Base-by-base conservation (phyloP, 495 filamentous ascomycete genomes). In the Emericellopsis terricola region DNA sequence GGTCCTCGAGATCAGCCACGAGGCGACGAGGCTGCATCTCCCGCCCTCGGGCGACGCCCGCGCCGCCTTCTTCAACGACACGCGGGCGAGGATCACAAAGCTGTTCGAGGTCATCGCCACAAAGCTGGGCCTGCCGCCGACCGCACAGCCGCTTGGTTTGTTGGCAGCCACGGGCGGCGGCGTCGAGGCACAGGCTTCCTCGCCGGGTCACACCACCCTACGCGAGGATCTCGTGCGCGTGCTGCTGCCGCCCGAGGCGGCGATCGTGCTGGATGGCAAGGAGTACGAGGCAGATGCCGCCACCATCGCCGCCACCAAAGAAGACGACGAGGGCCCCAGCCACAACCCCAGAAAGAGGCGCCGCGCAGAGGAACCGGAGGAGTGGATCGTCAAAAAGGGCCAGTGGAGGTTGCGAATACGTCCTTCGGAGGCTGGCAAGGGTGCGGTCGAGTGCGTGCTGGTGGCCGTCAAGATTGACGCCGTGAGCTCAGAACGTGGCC, bases 361-460 rank as follows among this genome's bases (percentile, higher is more conserved):
- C 50, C 68, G 44, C 45, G 35, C 56, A 19, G 59, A 60, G 27
- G 45, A 44, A 23, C 13, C 13, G 15, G 38, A 2, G 28, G 67
- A 71, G 28, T 93, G 80, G 81, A 57, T 85, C 18, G 64, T 94
- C 9, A 70, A 63, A 30, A 76, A 60, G 13, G 84, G 78, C 1
- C 85, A 87, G 55, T 96, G 84, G 82, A 57, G 83, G 33, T 41
- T 94, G 36, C 59, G 71, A 13, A 73, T 93, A 15, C 75, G 79
- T 42, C 56, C 51, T 10, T 50, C 40, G 20, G 60, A 52, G 41
- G 51, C 57, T 40, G 54, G 53, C 41, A 61, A 68, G 52, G 43
- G 60, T 47, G 71, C 70, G 37, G 64, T 86, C 8, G 63, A 69
- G 47, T 69, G 65, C 36, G 64, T 85, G 31, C 53, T 96, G 19